phyloP scores from a whole-genome alignment of 768 basidiomycete genomes.

The Grammothele lineata region DNA sequence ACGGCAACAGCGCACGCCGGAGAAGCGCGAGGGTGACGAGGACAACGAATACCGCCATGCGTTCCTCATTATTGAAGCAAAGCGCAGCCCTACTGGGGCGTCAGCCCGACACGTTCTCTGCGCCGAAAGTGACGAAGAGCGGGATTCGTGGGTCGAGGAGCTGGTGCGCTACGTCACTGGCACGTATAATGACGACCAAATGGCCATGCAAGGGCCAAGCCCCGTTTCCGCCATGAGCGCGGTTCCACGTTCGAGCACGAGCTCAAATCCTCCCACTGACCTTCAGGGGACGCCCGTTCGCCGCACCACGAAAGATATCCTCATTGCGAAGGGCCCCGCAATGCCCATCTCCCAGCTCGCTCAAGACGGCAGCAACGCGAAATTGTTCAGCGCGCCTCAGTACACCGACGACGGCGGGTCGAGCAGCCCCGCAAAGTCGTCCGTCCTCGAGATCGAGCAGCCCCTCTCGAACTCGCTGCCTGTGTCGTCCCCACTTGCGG shows the following conservation, averaged over 20 bases:
- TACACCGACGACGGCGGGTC: constrained; percentile 9
- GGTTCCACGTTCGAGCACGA: constrained; percentile 55
- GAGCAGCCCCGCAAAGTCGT: constrained; percentile 31
- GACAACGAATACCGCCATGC: constrained; percentile 96
- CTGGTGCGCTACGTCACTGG: constrained; percentile 87
- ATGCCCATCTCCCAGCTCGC: constrained; percentile 55
- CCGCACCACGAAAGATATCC: constrained; percentile 49
- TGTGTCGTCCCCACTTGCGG: constrained; percentile 40
- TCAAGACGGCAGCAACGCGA: constrained; percentile 52
- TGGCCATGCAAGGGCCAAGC: constrained; percentile 28
- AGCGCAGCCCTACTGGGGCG: constrained; percentile 63
- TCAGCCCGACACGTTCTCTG: constrained; percentile 89
- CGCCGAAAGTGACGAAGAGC: constrained; percentile 90
- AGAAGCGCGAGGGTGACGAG: constrained; percentile 56
- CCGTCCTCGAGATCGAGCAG: constrained; percentile 48
- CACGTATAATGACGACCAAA: constrained; percentile 68
- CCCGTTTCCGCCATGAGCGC: constrained; percentile 9
- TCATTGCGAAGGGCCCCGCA: constrained; percentile 48
- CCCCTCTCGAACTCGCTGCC: constrained; percentile 63
- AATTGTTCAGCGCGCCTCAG: constrained; percentile 39
- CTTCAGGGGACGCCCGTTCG: constrained; percentile 31
- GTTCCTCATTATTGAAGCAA: constrained; percentile 92
- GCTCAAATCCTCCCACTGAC: constrained; percentile 42
- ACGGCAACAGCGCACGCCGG: constrained; percentile 73
- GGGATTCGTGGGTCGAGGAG: constrained; percentile 93